Conservation (phyloP, 1,284 basidiomycete species). For the Ceratobasidium sp. region DNA sequence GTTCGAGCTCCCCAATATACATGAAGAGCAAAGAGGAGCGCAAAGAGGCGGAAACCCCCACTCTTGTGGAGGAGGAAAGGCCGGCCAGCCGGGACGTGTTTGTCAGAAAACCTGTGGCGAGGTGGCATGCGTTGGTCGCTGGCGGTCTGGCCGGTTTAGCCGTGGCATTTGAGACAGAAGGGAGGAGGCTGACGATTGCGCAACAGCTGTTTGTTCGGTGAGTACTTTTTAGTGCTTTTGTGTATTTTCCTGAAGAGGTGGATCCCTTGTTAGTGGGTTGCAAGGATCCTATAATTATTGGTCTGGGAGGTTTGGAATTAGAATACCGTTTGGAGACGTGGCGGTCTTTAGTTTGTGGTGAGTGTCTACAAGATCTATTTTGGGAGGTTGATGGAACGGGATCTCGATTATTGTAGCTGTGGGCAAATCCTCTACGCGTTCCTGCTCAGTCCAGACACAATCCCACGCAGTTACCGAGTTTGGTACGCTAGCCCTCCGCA, state of each 20-base stretch:
- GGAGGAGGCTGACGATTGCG: constrained; percentile 74
- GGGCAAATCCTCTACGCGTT: constrained; percentile 90
- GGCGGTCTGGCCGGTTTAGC: constrained; percentile 83
- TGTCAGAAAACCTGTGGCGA: constrained; percentile 51
- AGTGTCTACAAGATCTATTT: constrained; percentile 46
- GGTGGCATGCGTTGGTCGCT: constrained; percentile 90
- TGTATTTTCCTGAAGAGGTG: not conserved
- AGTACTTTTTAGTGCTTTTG: constrained; percentile 47
- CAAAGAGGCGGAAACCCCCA: constrained; percentile 18
- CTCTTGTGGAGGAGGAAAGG: constrained; percentile 16
- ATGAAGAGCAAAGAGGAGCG: constrained; percentile 41
- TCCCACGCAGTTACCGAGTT: constrained; percentile 74
- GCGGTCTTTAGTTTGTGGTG: constrained; percentile 83
- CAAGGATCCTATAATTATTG: constrained; percentile 84
- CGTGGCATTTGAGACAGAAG: constrained; percentile 80
- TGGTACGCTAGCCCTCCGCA: constrained; percentile 59
- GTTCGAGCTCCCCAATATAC: constrained; percentile 45
- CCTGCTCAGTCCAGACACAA: constrained; percentile 80
- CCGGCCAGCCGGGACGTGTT: constrained; percentile 52
- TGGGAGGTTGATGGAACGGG: not conserved
- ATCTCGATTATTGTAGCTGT: constrained; percentile 58
- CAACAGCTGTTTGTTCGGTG: constrained; percentile 92
- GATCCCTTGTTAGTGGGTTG: constrained; percentile 63
- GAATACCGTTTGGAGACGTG: constrained; percentile 84
- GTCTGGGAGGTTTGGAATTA: constrained; percentile 67